These are phyloP conservation scores for Platismatia glauca DNA, from an alignment of 495 filamentous ascomycete species.

Conservation along the genomic window DNA sequence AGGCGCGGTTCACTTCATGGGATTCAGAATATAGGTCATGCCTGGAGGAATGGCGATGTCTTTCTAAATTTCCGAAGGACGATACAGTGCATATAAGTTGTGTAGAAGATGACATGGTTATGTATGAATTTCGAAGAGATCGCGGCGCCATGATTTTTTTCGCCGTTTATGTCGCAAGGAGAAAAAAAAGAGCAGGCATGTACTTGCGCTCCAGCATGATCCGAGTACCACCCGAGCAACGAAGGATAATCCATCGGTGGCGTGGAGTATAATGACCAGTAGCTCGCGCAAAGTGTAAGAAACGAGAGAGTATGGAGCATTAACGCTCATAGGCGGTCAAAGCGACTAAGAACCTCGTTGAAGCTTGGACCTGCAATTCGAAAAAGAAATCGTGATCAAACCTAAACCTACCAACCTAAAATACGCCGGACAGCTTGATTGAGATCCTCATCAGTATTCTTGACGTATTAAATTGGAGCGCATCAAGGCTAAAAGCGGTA, in stretches of 20 bases:
- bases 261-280: constrained; percentile 22
- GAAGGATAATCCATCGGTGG: constrained; percentile 19
- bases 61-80: neutral
- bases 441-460: neutral
- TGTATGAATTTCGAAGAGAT: constrained; percentile 4
- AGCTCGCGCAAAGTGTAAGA: constrained; percentile 20
- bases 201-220: constrained; percentile 23
- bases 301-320: constrained; percentile 11
- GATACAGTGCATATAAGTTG: neutral
- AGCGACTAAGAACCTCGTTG: constrained; percentile 19
- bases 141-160: constrained; percentile 15
- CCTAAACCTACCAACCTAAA: constrained; percentile 16
- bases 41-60: neutral
- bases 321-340: constrained; percentile 23
- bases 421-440: constrained; percentile 10
- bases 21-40: neutral
- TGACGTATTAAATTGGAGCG: constrained; percentile 7
- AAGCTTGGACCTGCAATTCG: constrained; percentile 18
- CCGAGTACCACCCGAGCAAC: constrained; percentile 14
- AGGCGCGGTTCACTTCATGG: neutral
- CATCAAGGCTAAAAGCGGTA: constrained; percentile 12
- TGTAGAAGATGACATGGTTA: constrained; percentile 8
- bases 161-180: constrained; percentile 17
- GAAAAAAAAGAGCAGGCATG: constrained; percentile 14
- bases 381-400: constrained; percentile 12